Base-by-base conservation (phyloP, 2,329 filamentous ascomycete genomes). In the Aspergillus sp. region DNA sequence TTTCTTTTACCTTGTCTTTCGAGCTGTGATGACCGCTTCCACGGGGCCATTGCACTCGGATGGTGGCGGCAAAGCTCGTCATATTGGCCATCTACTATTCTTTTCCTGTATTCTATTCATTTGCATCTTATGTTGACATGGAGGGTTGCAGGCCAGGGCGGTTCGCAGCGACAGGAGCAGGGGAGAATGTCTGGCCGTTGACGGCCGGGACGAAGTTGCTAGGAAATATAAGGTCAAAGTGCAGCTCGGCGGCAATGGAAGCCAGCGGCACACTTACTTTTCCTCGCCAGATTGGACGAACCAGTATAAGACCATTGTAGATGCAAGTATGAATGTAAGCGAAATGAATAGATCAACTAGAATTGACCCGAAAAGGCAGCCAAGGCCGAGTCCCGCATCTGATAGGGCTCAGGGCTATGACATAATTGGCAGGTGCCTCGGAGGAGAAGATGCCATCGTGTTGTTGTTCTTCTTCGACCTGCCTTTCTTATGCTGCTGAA, bases 321-420 rank as follows among this genome's bases (percentile, higher is more conserved):
- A 36, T 30, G 28, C 28, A 30, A 28, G 6, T 8, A 28, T 28
- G 25, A 28, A 28, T 28, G 7, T 28, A 28, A 28, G 25, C 25
- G 25, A 28, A 28, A 28, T 28, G 25, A 8, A 8, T 28, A 28
- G 25, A 28, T 28, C 25, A 8, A 28, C 32, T 13, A 2, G 32
- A 12, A 36, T 13, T 57, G 7, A 25, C 58, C 32, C 15, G 45
- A 61, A 23, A 7, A 17, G 60, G 39, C 45, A 55, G 30, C 45
- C 25, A 17, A 17, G 53, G 4, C 47, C 47, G 47, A 50, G 45
- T 12, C 10, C 17, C 17, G 47, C 25, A 17, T 25, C n/a, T 25
- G 23, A 23, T 60, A 62, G 60, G 62, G 62, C 45, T 56, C 55
- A 62, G 60, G 62, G 62, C 59, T 64, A 57, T 62, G 55, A 62